Conservation (phyloP, 2,329 filamentous ascomycete genomes). For the Tolypocladium sp. region DNA sequence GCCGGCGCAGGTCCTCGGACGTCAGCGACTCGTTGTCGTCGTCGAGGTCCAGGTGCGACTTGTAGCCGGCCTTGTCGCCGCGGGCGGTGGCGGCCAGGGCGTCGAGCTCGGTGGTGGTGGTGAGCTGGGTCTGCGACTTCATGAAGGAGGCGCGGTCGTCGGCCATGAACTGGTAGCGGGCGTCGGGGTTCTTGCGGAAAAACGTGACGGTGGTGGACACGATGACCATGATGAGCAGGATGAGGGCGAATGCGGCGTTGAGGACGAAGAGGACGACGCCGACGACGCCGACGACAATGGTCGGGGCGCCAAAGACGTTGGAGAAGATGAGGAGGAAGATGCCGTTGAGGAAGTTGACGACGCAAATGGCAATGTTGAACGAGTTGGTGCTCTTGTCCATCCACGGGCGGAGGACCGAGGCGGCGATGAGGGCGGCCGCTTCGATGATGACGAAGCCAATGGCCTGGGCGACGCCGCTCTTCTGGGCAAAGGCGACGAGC, state of each 20-base stretch:
- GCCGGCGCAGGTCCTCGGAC: conserved; percentile 27
- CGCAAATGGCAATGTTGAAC: conserved; percentile 89
- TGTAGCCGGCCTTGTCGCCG: conserved; percentile 59
- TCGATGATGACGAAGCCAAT: conserved; percentile 79
- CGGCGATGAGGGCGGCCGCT: conserved; percentile 63
- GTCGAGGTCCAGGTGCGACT: conserved; percentile 26
- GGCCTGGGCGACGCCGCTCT: conserved; percentile 62
- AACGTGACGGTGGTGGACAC: conserved; percentile 58
- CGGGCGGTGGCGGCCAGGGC: conserved; percentile 82
- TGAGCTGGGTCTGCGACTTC: conserved; percentile 83
- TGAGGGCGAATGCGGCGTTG: conserved; percentile 75
- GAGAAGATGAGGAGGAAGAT: conserved; percentile 88
- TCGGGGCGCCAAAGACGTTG: conserved; percentile 73
- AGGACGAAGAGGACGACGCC: conserved; percentile 83
- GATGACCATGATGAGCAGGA: conserved; percentile 71
- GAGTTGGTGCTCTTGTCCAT: conserved; percentile 99
- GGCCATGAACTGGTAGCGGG: conserved; percentile 90
- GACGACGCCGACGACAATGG: conserved; percentile 76
- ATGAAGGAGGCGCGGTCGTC: conserved; percentile 96
- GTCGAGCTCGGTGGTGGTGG: conserved; percentile 73
- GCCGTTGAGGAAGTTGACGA: conserved; percentile 82
- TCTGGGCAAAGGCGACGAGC: conserved; percentile 77
- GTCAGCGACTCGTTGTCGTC: conserved; percentile 32
- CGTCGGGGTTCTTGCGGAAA: conserved; percentile 88
- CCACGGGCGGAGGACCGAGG: conserved; percentile 79